phyloP scores from a whole-genome alignment of 2,329 filamentous ascomycete genomes.

The Fusarium sp. region DNA sequence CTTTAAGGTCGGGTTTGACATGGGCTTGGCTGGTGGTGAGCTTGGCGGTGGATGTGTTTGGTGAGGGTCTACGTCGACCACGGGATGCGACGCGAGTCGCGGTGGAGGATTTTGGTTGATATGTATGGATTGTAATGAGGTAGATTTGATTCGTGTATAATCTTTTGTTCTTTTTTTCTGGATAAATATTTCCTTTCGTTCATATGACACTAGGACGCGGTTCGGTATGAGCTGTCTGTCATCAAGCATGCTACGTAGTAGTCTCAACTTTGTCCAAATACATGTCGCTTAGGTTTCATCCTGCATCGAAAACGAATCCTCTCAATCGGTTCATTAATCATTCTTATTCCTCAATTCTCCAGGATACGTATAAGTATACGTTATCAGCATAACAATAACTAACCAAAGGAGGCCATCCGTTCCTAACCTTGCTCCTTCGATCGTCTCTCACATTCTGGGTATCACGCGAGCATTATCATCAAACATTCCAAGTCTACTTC shows the following conservation, averaged over 20 bases:
- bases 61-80: background rate
- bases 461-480: slow-evolving; percentile 4
- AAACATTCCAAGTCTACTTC: background rate
- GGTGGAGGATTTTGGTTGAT: background rate
- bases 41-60: slow-evolving; percentile 13
- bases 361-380: background rate
- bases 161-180: background rate
- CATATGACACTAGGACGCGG: no score
- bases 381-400: background rate
- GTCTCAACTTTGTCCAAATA: background rate
- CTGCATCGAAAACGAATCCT: background rate
- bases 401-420: background rate
- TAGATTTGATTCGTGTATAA: background rate
- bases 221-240: no score
- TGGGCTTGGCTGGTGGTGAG: background rate
- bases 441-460: background rate
- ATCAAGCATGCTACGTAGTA: background rate
- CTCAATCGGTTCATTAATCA: background rate
- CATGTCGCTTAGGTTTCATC: background rate
- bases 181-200: background rate
- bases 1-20: background rate
- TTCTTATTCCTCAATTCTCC: background rate
- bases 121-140: background rate
- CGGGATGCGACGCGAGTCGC: background rate
- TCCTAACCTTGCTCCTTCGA: background rate